Base-by-base conservation (phyloP, 495 filamentous ascomycete genomes). In the Achaetomiella virescens region DNA sequence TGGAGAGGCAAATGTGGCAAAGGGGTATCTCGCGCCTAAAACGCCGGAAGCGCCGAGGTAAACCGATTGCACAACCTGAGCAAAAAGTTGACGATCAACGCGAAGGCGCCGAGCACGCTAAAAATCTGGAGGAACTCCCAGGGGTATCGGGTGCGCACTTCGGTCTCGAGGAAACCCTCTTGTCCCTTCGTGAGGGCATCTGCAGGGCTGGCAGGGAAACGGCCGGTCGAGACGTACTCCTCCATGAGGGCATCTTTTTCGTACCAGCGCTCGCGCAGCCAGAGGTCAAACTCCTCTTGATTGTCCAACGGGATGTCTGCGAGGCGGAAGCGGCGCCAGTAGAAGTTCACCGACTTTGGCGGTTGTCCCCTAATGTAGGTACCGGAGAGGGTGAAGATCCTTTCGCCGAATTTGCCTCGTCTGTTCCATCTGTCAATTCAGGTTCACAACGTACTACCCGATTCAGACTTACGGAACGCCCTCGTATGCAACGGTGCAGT, bases 401-500 rank as follows among this genome's bases (percentile, higher is more conserved):
- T 80, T 61, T 91, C 86, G 52, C 87, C 89, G 59, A 80, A 93
- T 64, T 83, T 66, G 24, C 84, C 87, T 15, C 81, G 79, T 3
- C 86, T 88, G 52, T 9, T 47, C 57, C 60, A 61, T 29, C 58
- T 48, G 54, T 57, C 40, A 65, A 29, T 25, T 46, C 18, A 4
- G 48, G 25, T 29, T 15, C 0, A 10, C 9, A 15, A 27, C 11
- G 27, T 10, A 20, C 11, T 17, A 15, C 6, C 15, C 27, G 21
- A 20, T 4, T 8, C 20, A 5, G 45, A 81, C 83, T 74, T 71
- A 88, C 83, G 82, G 81, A 27, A 93, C 77, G 21, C 89, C 89
- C 69, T 90, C 89, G 68, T 93, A 93, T 8, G 86, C 87, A 18
- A 93, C 78, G 0, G 89, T 93, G 66, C 89, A 91, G 66, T 93